phyloP scores from a whole-genome alignment of 225 moss, liverwort and hornwort species.

The Physcomitrium patens region DNA sequence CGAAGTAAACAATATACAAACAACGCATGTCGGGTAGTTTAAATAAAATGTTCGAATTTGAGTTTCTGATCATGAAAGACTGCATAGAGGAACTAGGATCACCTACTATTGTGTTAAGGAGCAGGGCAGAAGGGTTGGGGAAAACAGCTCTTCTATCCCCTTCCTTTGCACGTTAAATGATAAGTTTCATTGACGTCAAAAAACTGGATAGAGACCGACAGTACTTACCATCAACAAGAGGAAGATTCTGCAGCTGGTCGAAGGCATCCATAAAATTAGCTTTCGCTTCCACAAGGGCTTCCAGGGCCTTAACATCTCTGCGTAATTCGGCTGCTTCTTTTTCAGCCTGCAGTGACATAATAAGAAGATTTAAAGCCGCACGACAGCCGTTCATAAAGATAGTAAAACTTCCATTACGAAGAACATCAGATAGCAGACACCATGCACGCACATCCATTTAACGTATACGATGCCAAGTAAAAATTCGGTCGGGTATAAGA shows the following conservation, averaged over 20 bases:
- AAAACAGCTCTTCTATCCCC: conserved; percentile 13
- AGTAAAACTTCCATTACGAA: neutral
- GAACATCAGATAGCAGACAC: neutral
- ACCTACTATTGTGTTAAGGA: conserved; percentile 1
- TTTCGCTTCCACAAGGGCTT: conserved; percentile 54
- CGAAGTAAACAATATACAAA: conserved; percentile 22
- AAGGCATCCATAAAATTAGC: conserved; percentile 58
- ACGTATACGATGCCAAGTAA: conserved; percentile 6
- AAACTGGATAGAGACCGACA: conserved; percentile 1
- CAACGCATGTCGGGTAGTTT: neutral
- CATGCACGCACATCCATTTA: conserved; percentile 1
- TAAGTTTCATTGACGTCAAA: conserved; percentile 1
- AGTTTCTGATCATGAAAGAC: neutral
- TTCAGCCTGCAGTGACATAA: conserved; percentile 40
- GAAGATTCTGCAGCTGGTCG: conserved; percentile 51
- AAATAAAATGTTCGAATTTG: neutral
- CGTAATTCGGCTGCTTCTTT: conserved; percentile 49
- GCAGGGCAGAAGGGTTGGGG: neutral
- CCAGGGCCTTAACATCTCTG: conserved; percentile 48
- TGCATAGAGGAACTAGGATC: neutral
- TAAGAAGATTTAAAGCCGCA: neutral
- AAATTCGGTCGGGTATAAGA: conserved; percentile 18
- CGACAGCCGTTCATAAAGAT: neutral
- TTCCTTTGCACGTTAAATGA: conserved; percentile 5
- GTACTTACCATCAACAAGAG: conserved; percentile 54